Evolutionary conservation across 73 alveolate genomes (phyloP).

Genomic region (Paraurostyla sp.): DNA sequence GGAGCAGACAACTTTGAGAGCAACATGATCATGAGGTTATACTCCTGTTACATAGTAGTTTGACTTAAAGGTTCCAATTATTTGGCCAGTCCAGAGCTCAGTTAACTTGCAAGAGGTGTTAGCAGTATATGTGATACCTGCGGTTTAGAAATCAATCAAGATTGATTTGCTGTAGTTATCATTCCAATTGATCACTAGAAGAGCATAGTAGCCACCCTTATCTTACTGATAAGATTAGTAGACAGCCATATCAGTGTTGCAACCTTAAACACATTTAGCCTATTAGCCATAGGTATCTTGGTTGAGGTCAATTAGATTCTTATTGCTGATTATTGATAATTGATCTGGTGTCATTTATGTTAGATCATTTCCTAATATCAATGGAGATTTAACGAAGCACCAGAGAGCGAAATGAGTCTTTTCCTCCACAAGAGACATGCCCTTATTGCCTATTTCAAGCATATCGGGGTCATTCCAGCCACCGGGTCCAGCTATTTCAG

Average conservation of each 20-base stretch:
- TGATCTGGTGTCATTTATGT: constrained; percentile 81
- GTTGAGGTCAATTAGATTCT: constrained; percentile 93
- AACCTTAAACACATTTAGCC: constrained; percentile 74
- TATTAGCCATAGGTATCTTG: constrained; percentile 95
- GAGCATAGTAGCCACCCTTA: constrained; percentile 8
- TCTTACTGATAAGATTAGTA: neutral
- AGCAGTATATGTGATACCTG: constrained; percentile 19
- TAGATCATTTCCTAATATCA: constrained; percentile 94
- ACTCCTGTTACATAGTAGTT: constrained; percentile 7
- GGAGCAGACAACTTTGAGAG: constrained; percentile 24
- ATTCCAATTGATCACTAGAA: constrained; percentile 18
- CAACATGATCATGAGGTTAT: constrained; percentile 22
- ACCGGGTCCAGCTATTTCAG: constrained; percentile 96
- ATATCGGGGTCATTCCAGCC: constrained; percentile 99
- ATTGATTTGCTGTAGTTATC: neutral
- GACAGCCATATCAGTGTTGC: constrained; percentile 19
- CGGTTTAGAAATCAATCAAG: constrained; percentile 1
- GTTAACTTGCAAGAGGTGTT: neutral
- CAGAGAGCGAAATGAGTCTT: constrained; percentile 97
- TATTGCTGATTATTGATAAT: constrained; percentile 81
- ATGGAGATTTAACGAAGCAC: constrained; percentile 97
- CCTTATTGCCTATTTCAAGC: constrained; percentile 98
- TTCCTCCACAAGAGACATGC: constrained; percentile 91
- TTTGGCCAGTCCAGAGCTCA: constrained; percentile 20
- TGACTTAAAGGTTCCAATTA: neutral